Evolutionary conservation across 2,329 filamentous ascomycete species (phyloP), one percentile per base, ranked within the genome.

Genomic region (Fusarium camptoceras): DNA sequence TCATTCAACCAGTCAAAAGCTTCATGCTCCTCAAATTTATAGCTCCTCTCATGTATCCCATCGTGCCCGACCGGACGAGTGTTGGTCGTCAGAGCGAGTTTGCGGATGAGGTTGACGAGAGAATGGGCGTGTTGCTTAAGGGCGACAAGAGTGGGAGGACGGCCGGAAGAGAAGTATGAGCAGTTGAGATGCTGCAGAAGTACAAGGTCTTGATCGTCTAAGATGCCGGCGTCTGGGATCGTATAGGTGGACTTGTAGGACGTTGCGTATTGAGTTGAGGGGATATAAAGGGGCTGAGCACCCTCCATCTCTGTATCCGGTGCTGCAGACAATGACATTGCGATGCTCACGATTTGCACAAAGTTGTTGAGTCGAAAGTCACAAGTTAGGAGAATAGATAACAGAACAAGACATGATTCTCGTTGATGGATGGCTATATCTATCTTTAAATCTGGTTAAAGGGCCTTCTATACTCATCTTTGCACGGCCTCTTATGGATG

Each of bases 91-190:
- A 86, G 79, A 5, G 80, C 81, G 14, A 89, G 76, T 43, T 80
- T 77, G 5, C 81, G 80, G 65, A 90, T 88, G 49, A 89, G 80
- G 16, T 84, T 81, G 34, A 81, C 78, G 18, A 90, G 81, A n/a
- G 85, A 84, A 56, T 89, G 88, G 0, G 86, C 86, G 66, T 90
- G 88, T 72, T 87, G 84, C 76, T 90, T 90, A 37, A 90, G 80
- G 2, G 86, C 81, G 2, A 85, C 78, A n/a, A 90, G 79, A 0
- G 86, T 89, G 3, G 87, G 87, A 6, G 86, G 78, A 8, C 79
- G 75, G 7, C 83, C 84, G 4, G 85, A 87, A 4, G 87, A 89
- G 41, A 89, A 78, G 70, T 88, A 89, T 60, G 81, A 80, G 77
- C 88, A 90, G 77, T 87, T 89, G 66, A 88, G 79, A 67, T 88